A percentile compares a stretch with the other conserved stretches of the same genome.
Conservation (phyloP, 2,329 filamentous ascomycete genomes). For the Fusarium goolgardi region DNA sequence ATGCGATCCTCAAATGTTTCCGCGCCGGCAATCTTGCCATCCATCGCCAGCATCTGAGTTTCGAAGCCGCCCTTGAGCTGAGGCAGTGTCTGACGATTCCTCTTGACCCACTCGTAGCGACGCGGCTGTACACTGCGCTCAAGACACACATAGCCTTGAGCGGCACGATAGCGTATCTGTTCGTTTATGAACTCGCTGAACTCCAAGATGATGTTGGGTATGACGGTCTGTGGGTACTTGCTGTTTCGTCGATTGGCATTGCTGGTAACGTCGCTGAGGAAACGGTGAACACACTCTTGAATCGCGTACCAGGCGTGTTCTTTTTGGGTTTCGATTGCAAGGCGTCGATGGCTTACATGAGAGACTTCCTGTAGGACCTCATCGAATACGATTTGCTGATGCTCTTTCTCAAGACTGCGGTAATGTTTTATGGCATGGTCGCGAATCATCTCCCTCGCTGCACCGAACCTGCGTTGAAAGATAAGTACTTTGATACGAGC, state of each 20-base stretch:
- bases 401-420: constrained; percentile 39
- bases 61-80: constrained; percentile 38
- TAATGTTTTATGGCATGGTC: constrained; percentile 57
- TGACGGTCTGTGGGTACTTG: constrained; percentile 30
- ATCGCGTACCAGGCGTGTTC: constrained; percentile 52
- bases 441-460: constrained; percentile 54
- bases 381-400: constrained; percentile 48
- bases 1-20: constrained; percentile 18
- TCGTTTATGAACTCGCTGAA: constrained; percentile 51
- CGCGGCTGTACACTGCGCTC: constrained; percentile 35
- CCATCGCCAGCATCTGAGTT: constrained; percentile 22
- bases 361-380: constrained; percentile 48
- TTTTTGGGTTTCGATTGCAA: constrained; percentile 47
- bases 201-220: constrained; percentile 52
- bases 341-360: constrained; percentile 43
- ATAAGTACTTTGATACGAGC: constrained; percentile 57
- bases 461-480: constrained; percentile 41
- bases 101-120: constrained; percentile 41
- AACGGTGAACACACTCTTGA: constrained; percentile 41
- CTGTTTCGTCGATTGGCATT: constrained; percentile 40
- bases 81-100: constrained; percentile 46
- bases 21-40: constrained; percentile 22
- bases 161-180: constrained; percentile 50
- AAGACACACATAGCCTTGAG: constrained; percentile 49
- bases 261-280: constrained; percentile 46